Evolutionary conservation across 2,329 filamentous ascomycete species (phyloP).

Genomic region (Orbilia blumenaviensis): DNA sequence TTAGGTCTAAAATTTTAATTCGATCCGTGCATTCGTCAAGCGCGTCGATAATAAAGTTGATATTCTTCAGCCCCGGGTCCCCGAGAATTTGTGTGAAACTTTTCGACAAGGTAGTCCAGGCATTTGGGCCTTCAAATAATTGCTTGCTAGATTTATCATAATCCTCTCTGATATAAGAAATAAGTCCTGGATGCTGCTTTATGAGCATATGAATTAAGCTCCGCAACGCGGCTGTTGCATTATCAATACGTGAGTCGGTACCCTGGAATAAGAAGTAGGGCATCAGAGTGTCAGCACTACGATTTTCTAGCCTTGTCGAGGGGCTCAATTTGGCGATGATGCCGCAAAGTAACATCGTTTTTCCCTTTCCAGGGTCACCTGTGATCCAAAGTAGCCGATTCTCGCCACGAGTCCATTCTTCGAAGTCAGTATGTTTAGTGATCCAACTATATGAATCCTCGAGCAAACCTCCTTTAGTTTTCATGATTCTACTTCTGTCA

Average conservation of each 20-base stretch:
- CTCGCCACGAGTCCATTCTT: constrained; percentile 55
- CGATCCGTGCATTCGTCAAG: constrained; percentile 63
- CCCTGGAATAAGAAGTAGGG: constrained; percentile 61
- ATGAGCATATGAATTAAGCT: constrained; percentile 59
- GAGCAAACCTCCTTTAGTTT: constrained; percentile 60
- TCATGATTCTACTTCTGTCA: constrained; percentile 61
- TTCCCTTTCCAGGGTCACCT: constrained; percentile 63
- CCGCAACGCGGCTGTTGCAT: constrained; percentile 59
- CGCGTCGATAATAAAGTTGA: constrained; percentile 61
- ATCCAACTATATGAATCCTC: constrained; percentile 61
- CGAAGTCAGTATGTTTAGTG: constrained; percentile 57
- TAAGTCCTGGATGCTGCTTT: constrained; percentile 58
- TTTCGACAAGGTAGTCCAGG: constrained; percentile 60
- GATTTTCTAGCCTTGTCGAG: background rate
- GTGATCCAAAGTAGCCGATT: constrained; percentile 61
- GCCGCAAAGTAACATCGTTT: constrained; percentile 63
- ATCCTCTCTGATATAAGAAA: constrained; percentile 59
- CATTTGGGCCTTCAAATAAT: constrained; percentile 61
- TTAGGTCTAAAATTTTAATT: constrained; percentile 60
- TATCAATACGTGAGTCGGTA: constrained; percentile 57
- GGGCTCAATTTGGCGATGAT: constrained; percentile 60
- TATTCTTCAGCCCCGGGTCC: constrained; percentile 59
- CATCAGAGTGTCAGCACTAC: background rate
- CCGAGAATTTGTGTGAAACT: constrained; percentile 63
- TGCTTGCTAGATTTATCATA: constrained; percentile 60